Evolutionary conservation across 139 green algal genomes (phyloP).

Genomic region (Trebouxia sp.): DNA sequence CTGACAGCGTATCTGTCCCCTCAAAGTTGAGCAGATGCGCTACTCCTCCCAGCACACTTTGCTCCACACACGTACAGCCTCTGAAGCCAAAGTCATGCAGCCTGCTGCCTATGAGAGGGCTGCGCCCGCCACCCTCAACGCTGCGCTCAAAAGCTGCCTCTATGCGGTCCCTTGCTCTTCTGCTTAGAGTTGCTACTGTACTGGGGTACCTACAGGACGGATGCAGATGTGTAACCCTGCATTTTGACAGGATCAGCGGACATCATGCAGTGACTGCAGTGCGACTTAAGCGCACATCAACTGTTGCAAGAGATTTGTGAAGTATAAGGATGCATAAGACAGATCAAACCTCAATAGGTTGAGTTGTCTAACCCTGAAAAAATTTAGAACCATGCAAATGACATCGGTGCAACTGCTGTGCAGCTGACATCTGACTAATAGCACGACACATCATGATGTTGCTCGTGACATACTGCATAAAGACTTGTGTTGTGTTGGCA

Average conservation of each 20-base stretch:
- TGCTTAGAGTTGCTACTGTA: conserved; percentile 84
- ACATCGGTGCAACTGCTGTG: too few species aligned
- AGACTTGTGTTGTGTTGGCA: too few species aligned
- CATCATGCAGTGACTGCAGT: too few species aligned
- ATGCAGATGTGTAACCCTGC: too few species aligned
- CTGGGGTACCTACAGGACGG: conserved; percentile 81
- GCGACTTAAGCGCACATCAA: too few species aligned
- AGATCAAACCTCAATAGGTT: not conserved
- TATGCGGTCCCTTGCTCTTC: conserved; percentile 75
- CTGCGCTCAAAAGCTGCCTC: conserved; percentile 76
- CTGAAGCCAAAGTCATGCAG: conserved; percentile 88
- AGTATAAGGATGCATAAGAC: not conserved
- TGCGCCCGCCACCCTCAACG: conserved; percentile 55
- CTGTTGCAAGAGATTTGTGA: not conserved
- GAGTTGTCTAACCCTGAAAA: not conserved
- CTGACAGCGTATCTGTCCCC: conserved; percentile 85
- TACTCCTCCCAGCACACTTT: conserved; percentile 83
- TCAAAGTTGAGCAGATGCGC: conserved; percentile 90
- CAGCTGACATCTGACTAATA: too few species aligned
- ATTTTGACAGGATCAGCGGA: too few species aligned
- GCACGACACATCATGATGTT: too few species aligned
- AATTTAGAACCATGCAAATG: too few species aligned
- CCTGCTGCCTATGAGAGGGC: conserved; percentile 60
- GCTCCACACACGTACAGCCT: conserved; percentile 83
- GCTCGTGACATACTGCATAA: too few species aligned